Evolutionary conservation across 805 yeast species (phyloP).

Genomic region (Candida ovalis): DNA sequence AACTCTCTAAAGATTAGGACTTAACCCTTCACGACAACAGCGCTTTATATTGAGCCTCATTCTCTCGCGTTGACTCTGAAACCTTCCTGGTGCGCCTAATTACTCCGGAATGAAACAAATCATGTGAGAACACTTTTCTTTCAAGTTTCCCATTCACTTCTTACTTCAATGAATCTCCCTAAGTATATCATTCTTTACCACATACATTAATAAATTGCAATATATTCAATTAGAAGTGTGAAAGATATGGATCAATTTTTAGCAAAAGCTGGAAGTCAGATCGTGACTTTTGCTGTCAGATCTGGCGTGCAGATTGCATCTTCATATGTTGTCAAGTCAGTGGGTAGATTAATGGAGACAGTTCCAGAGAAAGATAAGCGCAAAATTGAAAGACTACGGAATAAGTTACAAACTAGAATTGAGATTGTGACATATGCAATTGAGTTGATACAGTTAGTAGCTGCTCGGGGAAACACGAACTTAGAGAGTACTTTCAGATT

Average conservation of each 20-base stretch:
- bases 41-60: too few species aligned
- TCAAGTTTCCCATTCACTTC: too few species aligned
- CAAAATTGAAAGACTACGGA: slow-evolving; percentile 38
- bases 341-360: slow-evolving; percentile 49
- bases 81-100: too few species aligned
- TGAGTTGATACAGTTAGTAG: slow-evolving; percentile 59
- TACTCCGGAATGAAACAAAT: too few species aligned
- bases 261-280: slow-evolving; percentile 64
- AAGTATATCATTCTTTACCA: not conserved
- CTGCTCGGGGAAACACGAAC: slow-evolving; percentile 58
- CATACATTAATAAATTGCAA: not conserved
- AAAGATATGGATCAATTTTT: slow-evolving; percentile 37
- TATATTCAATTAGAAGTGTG: not conserved
- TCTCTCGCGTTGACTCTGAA: too few species aligned
- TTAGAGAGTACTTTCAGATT: slow-evolving; percentile 51
- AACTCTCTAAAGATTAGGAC: too few species aligned
- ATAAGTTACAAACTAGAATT: slow-evolving; percentile 52
- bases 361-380: slow-evolving; percentile 52
- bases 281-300: slow-evolving; percentile 73
- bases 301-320: slow-evolving; percentile 76
- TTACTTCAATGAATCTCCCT: too few species aligned
- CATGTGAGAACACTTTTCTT: too few species aligned
- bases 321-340: slow-evolving; percentile 64
- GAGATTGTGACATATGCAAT: slow-evolving; percentile 62
- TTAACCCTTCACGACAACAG: too few species aligned